A percentile compares a stretch with the other conserved stretches of the same genome.
Evolutionary conservation across 129 eudicot species (phyloP).

Genomic region (Solidago caesia): DNA sequence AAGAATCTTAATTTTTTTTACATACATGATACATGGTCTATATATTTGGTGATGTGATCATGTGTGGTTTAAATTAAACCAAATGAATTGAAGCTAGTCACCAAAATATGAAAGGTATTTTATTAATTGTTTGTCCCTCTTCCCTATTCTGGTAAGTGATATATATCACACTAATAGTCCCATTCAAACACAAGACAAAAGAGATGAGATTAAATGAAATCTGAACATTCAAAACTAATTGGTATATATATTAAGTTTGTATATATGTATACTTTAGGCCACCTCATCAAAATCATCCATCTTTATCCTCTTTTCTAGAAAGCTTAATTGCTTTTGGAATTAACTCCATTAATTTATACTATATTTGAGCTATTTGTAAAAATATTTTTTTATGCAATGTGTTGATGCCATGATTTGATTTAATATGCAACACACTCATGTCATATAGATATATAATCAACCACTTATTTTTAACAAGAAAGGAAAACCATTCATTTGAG

Average conservation of each 20-base stretch:
- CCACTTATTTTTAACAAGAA: slow-evolving; percentile 18
- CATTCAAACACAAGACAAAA: slow-evolving; percentile 9
- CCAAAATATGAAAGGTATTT: slow-evolving; percentile 18
- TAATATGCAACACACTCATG: slow-evolving; percentile 8
- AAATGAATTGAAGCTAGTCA: slow-evolving; percentile 12
- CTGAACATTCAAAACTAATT: slow-evolving; percentile 27
- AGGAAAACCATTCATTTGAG: slow-evolving; percentile 26
- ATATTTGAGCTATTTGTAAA: slow-evolving; percentile 9
- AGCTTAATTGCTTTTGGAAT: slow-evolving; percentile 28
- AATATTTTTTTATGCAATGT: slow-evolving; percentile 4
- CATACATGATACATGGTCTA: background rate
- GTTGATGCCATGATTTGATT: background rate
- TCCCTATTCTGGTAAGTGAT: slow-evolving; percentile 34
- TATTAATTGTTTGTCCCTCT: slow-evolving; percentile 4
- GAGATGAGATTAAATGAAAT: slow-evolving; percentile 13
- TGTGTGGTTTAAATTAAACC: slow-evolving; percentile 10
- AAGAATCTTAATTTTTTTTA: background rate
- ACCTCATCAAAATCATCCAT: slow-evolving; percentile 24
- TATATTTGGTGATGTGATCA: too few species aligned
- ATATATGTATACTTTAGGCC: slow-evolving; percentile 13
- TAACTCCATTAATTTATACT: background rate
- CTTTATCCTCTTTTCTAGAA: slow-evolving; percentile 29
- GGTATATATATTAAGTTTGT: slow-evolving; percentile 8
- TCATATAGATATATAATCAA: background rate
- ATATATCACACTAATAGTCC: slow-evolving; percentile 10